Evolutionary conservation across 2,329 filamentous ascomycete species (phyloP), one percentile per base, ranked within the genome.

Genomic region (Hypoxylon sp.): DNA sequence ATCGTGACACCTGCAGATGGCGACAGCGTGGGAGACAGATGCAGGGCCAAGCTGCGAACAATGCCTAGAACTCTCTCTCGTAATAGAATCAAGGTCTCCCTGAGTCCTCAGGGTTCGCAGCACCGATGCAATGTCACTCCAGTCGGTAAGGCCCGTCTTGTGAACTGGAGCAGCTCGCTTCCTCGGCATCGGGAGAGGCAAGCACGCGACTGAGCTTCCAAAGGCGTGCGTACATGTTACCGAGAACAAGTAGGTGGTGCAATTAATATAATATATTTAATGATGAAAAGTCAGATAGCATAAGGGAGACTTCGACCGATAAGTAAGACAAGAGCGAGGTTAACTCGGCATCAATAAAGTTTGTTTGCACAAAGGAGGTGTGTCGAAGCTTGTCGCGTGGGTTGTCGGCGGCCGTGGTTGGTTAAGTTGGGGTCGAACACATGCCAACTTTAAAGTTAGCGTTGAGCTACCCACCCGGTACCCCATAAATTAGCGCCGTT

Each of bases 1-100:
- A 66, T 68, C 62, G 57, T 63, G 68, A 62, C 48, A 60, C 29
- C 51, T 63, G 54, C 48, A 55, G 51, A 68, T 68, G 46, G 65
- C 51, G 61, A 70, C 64, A 70, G 48, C 64, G 48, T 29, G 62
- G 63, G 46, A 48, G 29, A 17, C 3, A 8, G 31, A 21, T 37
- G 54, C 27, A 52, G 17, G 17, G 50, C 27, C 37, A 51, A 21
- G 46, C 47, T 19, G 27, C 29, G 19, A 37, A 29, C 44, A 37
- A 60, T 53, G 35, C 5, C 46, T 52, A 56, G 39, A 50, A 35
- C 35, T 35, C 27, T 69, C 35, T 67, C 56, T 67, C 60, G 64
- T 67, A 64, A 64, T 62, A 56, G 32, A 66, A 56, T 46, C 52
- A 57, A 61, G 21, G 17, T 21, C 32, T 31, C 35, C 19, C 42